phyloP scores from a whole-genome alignment of 345 rosid species.

The Linum tenue region DNA sequence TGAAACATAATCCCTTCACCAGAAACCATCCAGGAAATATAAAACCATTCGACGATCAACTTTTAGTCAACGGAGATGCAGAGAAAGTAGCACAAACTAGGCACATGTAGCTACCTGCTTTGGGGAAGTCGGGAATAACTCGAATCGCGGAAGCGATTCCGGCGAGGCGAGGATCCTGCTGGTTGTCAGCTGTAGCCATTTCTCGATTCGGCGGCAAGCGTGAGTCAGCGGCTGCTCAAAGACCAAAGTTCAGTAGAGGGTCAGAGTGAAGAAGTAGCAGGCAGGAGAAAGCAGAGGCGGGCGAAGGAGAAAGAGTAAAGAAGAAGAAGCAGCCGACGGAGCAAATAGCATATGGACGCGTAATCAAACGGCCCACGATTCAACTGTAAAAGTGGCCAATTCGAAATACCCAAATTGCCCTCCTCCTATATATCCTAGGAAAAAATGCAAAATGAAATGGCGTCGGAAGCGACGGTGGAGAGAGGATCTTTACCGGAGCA shows the following conservation, averaged over 20 bases:
- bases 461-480: not conserved
- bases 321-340: not conserved
- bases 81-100: not conserved
- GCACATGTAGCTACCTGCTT: conserved; percentile 43
- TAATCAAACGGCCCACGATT: not conserved
- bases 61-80: conserved; percentile 3
- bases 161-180: conserved; percentile 49
- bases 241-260: not conserved
- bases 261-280: not conserved
- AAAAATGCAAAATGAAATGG: not conserved
- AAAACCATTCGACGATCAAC: not conserved
- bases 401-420: not conserved
- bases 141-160: conserved; percentile 63
- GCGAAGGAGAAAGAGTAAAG: not conserved
- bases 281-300: not conserved
- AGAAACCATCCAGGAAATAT: conserved; percentile 1
- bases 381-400: too few species aligned
- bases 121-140: conserved; percentile 87
- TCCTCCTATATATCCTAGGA: not conserved
- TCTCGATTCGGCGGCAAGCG: not conserved
- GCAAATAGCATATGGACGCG: not conserved
- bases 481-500: not conserved
- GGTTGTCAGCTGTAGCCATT: conserved; percentile 31
- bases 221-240: not conserved
- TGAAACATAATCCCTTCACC: conserved; percentile 77